phyloP scores from a whole-genome alignment of 257 asterid genomes.

The Fraxinus americana region DNA sequence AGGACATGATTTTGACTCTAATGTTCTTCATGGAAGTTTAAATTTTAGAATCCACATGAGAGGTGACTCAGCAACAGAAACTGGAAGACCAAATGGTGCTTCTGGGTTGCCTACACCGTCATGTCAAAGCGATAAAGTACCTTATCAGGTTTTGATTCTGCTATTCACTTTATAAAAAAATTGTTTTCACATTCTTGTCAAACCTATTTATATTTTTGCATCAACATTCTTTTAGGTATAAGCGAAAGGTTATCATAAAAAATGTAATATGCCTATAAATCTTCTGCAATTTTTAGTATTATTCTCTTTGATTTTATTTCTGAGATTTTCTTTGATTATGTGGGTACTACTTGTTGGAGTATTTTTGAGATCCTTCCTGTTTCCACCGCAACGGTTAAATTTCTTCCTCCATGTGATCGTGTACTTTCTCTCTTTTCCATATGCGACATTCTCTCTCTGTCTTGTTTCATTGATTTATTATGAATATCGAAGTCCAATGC shows the following conservation, averaged over 20 bases:
- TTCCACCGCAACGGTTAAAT: not conserved
- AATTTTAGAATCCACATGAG: constrained; percentile 68
- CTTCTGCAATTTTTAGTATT: not conserved
- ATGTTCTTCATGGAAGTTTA: constrained; percentile 65
- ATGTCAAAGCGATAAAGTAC: constrained; percentile 50
- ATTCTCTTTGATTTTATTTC: constrained; percentile 13
- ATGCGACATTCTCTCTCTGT: not conserved
- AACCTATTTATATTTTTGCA: not conserved
- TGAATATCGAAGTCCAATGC: not conserved
- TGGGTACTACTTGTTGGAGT: constrained; percentile 3
- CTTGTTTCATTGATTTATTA: constrained; percentile 1
- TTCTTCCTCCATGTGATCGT: constrained; percentile 2
- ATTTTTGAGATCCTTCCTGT: not conserved
- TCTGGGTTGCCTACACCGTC: constrained; percentile 42
- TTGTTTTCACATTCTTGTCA: constrained; percentile 7
- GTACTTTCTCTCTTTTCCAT: not conserved
- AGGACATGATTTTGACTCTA: constrained; percentile 53
- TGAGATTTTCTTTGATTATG: constrained; percentile 10
- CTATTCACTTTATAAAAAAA: constrained; percentile 8
- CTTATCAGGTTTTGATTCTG: constrained; percentile 59
- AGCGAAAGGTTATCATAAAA: not conserved
- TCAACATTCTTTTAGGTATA: not conserved
- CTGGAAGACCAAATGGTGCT: constrained; percentile 53
- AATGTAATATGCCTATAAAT: not conserved
- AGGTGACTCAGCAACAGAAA: constrained; percentile 54